Evolutionary conservation across 305 asterid species (phyloP).

Genomic region (Rubia tinctorum): DNA sequence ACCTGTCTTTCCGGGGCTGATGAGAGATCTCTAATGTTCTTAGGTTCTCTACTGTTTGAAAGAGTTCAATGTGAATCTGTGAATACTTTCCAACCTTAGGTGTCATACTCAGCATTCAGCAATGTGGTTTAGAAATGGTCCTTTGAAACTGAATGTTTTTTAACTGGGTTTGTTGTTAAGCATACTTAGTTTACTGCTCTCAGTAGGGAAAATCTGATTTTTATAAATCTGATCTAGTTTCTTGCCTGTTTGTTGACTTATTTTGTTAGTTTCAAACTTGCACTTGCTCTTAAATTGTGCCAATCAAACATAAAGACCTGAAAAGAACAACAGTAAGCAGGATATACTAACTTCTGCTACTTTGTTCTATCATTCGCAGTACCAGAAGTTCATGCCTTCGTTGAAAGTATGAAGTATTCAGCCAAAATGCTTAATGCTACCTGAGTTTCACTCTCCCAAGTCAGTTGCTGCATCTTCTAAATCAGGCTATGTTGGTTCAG

Average conservation of each 20-base stretch:
- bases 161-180: not conserved
- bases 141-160: not conserved
- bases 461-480: slow-evolving; percentile 37
- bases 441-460: slow-evolving; percentile 31
- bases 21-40: too few relatives aligned
- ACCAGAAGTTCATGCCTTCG: slow-evolving; percentile 64
- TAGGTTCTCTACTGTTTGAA: too few relatives aligned
- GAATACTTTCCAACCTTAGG: too few relatives aligned
- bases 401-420: slow-evolving; percentile 32
- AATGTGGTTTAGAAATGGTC: too few relatives aligned
- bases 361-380: slow-evolving; percentile 33
- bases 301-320: not conserved
- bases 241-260: too few relatives aligned
- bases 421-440: slow-evolving; percentile 30
- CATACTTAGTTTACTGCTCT: too few relatives aligned
- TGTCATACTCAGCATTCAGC: too few relatives aligned
- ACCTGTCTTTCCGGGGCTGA: too few relatives aligned
- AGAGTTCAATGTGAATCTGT: too few relatives aligned
- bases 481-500: slow-evolving; percentile 41
- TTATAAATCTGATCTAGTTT: not conserved
- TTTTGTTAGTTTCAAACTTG: not conserved
- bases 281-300: not conserved
- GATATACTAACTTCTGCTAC: slow-evolving; percentile 4
- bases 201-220: not conserved
- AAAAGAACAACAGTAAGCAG: not conserved